Conservation (phyloP, 2,329 filamentous ascomycete species). For the Atkinsonella texensis region DNA sequence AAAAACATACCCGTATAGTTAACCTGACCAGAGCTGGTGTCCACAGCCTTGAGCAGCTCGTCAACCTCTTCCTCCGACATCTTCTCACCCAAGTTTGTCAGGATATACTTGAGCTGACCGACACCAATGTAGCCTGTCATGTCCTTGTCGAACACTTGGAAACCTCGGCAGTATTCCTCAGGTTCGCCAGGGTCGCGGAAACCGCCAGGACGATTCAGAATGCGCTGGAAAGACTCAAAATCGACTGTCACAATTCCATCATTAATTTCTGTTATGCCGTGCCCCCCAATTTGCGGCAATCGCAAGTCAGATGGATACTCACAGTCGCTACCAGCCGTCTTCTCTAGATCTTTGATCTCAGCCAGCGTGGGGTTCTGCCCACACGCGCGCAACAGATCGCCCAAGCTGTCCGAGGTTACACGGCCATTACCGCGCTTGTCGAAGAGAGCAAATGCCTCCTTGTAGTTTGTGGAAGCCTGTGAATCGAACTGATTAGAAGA, state of each 20-base stretch:
- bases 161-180: conserved; percentile 95
- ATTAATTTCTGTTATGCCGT: background rate
- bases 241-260: conserved; percentile 54
- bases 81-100: conserved; percentile 97
- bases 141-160: conserved; percentile 99
- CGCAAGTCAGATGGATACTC: conserved; percentile 30
- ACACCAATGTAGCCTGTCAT: conserved; percentile 97
- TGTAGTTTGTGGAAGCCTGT: conserved; percentile 91
- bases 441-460: conserved; percentile 98
- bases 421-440: conserved; percentile 98
- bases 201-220: conserved; percentile 92
- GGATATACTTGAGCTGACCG: conserved; percentile 92
- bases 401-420: conserved; percentile 73
- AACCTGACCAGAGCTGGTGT: conserved; percentile 90
- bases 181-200: conserved; percentile 98
- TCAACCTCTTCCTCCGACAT: conserved; percentile 99
- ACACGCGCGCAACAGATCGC: conserved; percentile 89
- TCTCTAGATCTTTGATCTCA: conserved; percentile 88
- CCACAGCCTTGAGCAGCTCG: conserved; percentile 95
- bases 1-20: conserved; percentile 75
- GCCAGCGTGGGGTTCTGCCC: conserved; percentile 94
- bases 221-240: conserved; percentile 92
- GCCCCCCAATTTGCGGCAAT: background rate
- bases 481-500: conserved; percentile 40
- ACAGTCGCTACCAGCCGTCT: conserved; percentile 84